phyloP scores from a whole-genome alignment of 2,329 filamentous ascomycete species.

The Hymenoscyphus fraxineus region DNA sequence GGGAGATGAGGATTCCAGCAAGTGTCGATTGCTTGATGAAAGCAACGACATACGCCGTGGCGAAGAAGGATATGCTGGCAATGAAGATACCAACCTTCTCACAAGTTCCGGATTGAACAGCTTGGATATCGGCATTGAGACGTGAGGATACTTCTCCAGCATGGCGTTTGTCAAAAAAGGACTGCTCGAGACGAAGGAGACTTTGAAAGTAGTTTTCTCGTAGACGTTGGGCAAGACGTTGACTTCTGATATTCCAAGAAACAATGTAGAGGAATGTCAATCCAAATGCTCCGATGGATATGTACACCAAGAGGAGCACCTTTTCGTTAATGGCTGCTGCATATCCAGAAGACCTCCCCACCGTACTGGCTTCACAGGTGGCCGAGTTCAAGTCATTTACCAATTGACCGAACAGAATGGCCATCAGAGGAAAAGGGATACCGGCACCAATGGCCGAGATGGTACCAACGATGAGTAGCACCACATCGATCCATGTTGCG shows the following conservation, averaged over 20 bases:
- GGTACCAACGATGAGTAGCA: slow-evolving; percentile 38
- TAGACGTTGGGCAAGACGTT: slow-evolving; percentile 50
- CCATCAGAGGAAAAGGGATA: slow-evolving; percentile 60
- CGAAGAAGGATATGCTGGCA: slow-evolving; percentile 51
- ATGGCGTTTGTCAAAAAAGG: slow-evolving; percentile 51
- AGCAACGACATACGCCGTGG: slow-evolving; percentile 55
- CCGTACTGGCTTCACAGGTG: slow-evolving; percentile 32
- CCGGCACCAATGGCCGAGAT: slow-evolving; percentile 52
- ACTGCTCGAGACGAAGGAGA: slow-evolving; percentile 49
- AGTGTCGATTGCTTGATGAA: slow-evolving; percentile 54
- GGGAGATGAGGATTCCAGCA: slow-evolving; percentile 41
- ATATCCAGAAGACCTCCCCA: slow-evolving; percentile 5
- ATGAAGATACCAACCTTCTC: slow-evolving; percentile 58
- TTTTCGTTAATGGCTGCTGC: slow-evolving; percentile 36
- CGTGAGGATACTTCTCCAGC: slow-evolving; percentile 47
- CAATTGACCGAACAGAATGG: slow-evolving; percentile 61
- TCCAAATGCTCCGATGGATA: slow-evolving; percentile 59
- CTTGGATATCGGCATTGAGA: slow-evolving; percentile 53
- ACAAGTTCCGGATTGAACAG: slow-evolving; percentile 53
- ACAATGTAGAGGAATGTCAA: slow-evolving; percentile 61
- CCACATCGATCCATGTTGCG: slow-evolving; percentile 25
- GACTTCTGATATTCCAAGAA: slow-evolving; percentile 54
- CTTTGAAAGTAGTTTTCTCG: slow-evolving; percentile 50
- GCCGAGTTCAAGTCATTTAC: slow-evolving; percentile 58
- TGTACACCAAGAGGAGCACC: slow-evolving; percentile 58